Evolutionary conservation across 345 rosid species (phyloP).

Genomic region (Eucalyptus grandis): DNA sequence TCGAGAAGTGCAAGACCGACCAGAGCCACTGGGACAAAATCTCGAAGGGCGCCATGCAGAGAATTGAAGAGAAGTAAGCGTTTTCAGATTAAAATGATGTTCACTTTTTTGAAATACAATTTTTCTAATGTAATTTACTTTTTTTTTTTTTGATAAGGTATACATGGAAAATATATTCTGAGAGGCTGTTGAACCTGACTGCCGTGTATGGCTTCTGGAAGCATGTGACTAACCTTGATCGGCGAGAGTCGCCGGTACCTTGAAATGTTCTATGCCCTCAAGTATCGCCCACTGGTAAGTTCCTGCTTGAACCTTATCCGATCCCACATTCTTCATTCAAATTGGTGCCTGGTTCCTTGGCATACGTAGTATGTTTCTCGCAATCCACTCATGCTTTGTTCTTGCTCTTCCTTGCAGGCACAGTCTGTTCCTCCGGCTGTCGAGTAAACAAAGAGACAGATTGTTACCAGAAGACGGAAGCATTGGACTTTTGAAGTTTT

Average conservation of each 20-base stretch:
- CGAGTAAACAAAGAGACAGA: neutral
- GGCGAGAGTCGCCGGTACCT: constrained; percentile 89
- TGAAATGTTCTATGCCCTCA: constrained; percentile 87
- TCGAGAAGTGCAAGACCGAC: constrained; percentile 51
- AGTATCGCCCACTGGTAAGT: constrained; percentile 68
- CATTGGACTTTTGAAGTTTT: neutral
- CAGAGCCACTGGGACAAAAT: constrained; percentile 58
- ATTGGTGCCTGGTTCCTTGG: neutral
- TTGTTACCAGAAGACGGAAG: neutral
- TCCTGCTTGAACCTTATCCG: neutral
- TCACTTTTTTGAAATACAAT: neutral
- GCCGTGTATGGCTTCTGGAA: constrained; percentile 96
- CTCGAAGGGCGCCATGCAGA: constrained; percentile 66
- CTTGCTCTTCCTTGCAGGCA: constrained; percentile 33
- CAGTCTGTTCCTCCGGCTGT: constrained; percentile 61
- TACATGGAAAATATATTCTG: constrained; percentile 85
- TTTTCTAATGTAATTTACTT: neutral
- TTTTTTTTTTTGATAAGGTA: constrained; percentile 28
- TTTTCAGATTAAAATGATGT: neutral
- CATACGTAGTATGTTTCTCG: neutral
- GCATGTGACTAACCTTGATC: constrained; percentile 82
- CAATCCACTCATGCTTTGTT: neutral
- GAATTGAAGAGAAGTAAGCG: constrained; percentile 75
- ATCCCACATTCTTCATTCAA: neutral
- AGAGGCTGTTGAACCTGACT: constrained; percentile 75